phyloP scores from a whole-genome alignment of 148 eudicot genomes.

The Cornus controversa region DNA sequence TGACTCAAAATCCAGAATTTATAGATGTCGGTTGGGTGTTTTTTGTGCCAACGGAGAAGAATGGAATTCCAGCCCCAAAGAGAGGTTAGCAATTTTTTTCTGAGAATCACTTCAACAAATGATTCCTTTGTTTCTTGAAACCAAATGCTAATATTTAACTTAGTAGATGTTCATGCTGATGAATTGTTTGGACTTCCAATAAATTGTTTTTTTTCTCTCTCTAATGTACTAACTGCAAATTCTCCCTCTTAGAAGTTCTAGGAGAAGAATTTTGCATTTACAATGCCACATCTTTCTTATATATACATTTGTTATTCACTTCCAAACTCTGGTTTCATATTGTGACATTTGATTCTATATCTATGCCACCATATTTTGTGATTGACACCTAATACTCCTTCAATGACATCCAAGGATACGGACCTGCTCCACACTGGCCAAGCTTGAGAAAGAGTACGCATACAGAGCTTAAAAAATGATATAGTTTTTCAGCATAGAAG shows the following conservation, averaged over 20 bases:
- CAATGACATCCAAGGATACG: not conserved
- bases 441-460: not conserved
- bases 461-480: not conserved
- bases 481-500: not conserved
- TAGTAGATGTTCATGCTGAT: not conserved
- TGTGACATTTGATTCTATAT: not conserved
- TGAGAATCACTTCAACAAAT: not conserved
- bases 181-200: not conserved
- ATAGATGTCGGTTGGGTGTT: conserved; percentile 42
- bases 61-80: conserved; percentile 16
- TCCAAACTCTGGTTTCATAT: not conserved
- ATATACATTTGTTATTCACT: not conserved
- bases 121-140: not conserved
- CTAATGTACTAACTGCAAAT: not conserved
- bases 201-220: not conserved
- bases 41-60: conserved; percentile 42
- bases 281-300: not conserved
- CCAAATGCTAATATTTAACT: not conserved
- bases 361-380: not conserved
- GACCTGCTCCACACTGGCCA: not conserved
- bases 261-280: not conserved
- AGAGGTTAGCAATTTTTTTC: conserved; percentile 14
- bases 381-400: not conserved
- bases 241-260: not conserved
- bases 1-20: conserved; percentile 19